phyloP scores from a whole-genome alignment of 2,329 filamentous ascomycete species.

The Phyllosticta citriasiana region DNA sequence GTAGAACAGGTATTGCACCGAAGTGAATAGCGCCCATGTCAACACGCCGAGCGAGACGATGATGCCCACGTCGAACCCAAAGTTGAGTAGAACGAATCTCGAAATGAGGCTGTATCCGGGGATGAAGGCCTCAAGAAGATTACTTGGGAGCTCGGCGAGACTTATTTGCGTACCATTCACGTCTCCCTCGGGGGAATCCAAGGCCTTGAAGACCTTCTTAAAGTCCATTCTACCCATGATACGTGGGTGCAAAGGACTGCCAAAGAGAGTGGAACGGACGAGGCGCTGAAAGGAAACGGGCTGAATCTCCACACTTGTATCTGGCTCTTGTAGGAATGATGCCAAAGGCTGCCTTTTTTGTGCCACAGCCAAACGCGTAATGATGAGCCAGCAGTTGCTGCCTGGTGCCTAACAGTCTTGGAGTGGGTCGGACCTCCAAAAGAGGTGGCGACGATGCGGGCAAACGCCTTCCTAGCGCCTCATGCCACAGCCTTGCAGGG shows the following conservation, averaged over 20 bases:
- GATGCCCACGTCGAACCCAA: constrained; percentile 40
- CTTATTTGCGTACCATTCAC: constrained; percentile 12
- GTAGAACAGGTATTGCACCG: constrained; percentile 26
- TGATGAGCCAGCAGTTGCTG: not conserved
- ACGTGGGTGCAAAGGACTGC: not conserved
- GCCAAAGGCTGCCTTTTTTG: not conserved
- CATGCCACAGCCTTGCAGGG: not conserved
- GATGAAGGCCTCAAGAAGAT: constrained; percentile 40
- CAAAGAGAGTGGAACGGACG: not conserved
- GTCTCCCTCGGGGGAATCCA: not conserved
- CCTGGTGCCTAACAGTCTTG: not conserved
- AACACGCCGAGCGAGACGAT: constrained; percentile 35
- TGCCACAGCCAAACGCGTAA: not conserved
- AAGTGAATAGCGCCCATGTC: constrained; percentile 31
- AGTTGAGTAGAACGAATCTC: constrained; percentile 29
- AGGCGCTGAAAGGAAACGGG: not conserved
- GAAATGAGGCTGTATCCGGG: constrained; percentile 42
- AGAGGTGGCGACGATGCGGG: not conserved
- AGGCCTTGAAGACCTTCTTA: not conserved
- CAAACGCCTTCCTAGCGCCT: not conserved
- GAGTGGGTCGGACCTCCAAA: not conserved
- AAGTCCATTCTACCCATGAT: not conserved
- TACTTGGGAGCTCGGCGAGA: constrained; percentile 31
- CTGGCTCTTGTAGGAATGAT: not conserved
- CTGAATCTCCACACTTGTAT: not conserved